These are phyloP conservation scores for Phytophthora hibernalis DNA, from an alignment of 352 stramenopile genomes.

Conservation along the genomic window DNA sequence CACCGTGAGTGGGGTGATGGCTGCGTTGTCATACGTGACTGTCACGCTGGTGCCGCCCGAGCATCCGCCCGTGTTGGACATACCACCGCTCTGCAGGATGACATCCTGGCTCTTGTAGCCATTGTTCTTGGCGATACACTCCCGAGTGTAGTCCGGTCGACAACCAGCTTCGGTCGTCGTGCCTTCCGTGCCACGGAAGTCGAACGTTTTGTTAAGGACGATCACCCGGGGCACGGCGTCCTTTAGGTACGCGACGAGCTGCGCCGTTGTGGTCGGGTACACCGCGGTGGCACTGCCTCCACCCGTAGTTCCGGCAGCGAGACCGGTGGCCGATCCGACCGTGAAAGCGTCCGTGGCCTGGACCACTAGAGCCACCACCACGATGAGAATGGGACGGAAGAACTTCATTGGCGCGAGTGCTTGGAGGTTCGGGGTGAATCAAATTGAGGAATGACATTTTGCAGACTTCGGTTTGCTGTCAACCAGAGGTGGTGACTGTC, in stretches of 20 bases:
- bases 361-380: slow-evolving; percentile 25
- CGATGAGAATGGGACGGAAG: slow-evolving; percentile 32
- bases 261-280: slow-evolving; percentile 42
- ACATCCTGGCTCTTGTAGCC: slow-evolving; percentile 45
- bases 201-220: slow-evolving; percentile 42
- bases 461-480: neutral
- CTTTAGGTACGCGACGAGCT: slow-evolving; percentile 45
- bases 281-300: slow-evolving; percentile 39
- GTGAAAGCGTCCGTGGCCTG: slow-evolving; percentile 31
- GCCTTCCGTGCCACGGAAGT: slow-evolving; percentile 43
- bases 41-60: slow-evolving; percentile 34
- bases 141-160: slow-evolving; percentile 34
- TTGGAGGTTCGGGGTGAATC: neutral
- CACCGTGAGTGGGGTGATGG: slow-evolving; percentile 32
- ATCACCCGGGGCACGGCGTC: slow-evolving; percentile 39
- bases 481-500: too few relatives aligned
- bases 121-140: slow-evolving; percentile 48
- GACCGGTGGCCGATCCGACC: slow-evolving; percentile 33
- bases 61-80: slow-evolving; percentile 54
- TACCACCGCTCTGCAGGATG: slow-evolving; percentile 43
- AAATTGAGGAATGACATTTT: slow-evolving; percentile 21
- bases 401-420: slow-evolving; percentile 28
- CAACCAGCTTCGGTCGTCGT: slow-evolving; percentile 43
- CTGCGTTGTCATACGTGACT: slow-evolving; percentile 17
- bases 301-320: slow-evolving; percentile 44